A percentile compares a stretch with the other conserved stretches of the same genome.
These are phyloP conservation scores for Butyriboletus loyo DNA, from an alignment of 768 basidiomycete genomes.

Conservation along the genomic window DNA sequence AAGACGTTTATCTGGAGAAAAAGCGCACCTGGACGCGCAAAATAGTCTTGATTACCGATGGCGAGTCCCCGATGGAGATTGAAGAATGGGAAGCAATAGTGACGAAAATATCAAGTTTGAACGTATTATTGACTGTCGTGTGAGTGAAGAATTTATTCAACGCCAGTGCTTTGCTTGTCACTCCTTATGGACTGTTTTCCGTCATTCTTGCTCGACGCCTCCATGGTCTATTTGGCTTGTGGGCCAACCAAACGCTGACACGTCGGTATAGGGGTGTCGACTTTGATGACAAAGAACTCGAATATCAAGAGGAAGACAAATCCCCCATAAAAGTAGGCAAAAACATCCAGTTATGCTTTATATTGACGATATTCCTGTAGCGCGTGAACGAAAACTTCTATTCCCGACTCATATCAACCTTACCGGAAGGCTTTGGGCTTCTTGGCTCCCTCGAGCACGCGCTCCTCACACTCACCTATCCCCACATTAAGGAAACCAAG, in stretches of 20 bases:
- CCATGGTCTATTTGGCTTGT: background rate
- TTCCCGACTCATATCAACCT: conserved; percentile 37
- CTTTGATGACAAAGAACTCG: conserved; percentile 73
- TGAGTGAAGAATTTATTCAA: conserved; percentile 33
- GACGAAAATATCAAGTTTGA: conserved; percentile 57
- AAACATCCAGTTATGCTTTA: background rate
- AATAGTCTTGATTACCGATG: conserved; percentile 83
- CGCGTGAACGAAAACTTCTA: conserved; percentile 75
- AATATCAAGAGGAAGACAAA: conserved; percentile 66
- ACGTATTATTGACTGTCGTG: conserved; percentile 69
- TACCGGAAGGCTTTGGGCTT: conserved; percentile 32
- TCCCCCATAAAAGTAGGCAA: conserved; percentile 64
- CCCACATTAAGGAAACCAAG: conserved; percentile 65
- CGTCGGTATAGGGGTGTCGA: conserved; percentile 67
- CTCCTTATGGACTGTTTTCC: background rate
- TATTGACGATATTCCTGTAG: conserved; percentile 35
- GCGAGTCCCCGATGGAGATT: conserved; percentile 66
- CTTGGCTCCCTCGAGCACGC: conserved; percentile 31
- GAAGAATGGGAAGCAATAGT: conserved; percentile 75
- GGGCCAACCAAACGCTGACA: conserved; percentile 5
- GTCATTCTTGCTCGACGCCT: background rate
- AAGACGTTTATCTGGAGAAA: conserved; percentile 58
- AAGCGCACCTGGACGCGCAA: conserved; percentile 87
- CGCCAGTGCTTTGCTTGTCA: background rate
- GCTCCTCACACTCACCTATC: conserved; percentile 33